Percentiles rank a stretch among this genome's conserved stretches.
These are phyloP conservation scores for Westerdykella aurantiaca DNA, from an alignment of 2,329 filamentous ascomycete species.

Conservation along the genomic window DNA sequence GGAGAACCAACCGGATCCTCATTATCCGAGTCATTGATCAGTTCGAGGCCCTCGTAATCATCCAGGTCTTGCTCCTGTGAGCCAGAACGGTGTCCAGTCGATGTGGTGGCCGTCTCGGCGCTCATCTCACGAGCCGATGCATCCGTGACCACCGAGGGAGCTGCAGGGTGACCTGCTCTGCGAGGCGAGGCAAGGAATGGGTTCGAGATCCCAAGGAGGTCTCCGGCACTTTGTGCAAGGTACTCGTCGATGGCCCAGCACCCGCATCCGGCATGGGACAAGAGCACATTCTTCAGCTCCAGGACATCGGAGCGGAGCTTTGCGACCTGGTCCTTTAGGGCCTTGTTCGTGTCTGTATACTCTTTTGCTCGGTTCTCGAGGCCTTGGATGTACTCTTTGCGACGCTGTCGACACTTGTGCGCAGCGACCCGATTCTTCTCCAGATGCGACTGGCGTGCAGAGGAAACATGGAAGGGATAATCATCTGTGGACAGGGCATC, in stretches of 20 bases:
- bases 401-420: constrained; percentile 68
- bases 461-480: constrained; percentile 30
- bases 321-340: constrained; percentile 29
- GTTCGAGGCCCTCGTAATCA: constrained; percentile 26
- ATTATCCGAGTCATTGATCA: constrained; percentile 27
- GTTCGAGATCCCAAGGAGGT: constrained; percentile 24
- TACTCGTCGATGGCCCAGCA: constrained; percentile 37
- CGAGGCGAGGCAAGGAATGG: constrained; percentile 5
- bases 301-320: constrained; percentile 34
- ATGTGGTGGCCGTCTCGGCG: constrained; percentile 5
- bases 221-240: constrained; percentile 32
- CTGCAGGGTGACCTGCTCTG: constrained; percentile 2
- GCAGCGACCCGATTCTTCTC: constrained; percentile 68
- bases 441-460: constrained; percentile 40
- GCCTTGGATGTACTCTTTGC: constrained; percentile 52
- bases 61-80: constrained; percentile 13
- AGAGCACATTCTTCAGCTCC: constrained; percentile 33
- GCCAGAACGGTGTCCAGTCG: constrained; percentile 9
- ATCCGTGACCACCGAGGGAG: not conserved
- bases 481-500: constrained; percentile 29
- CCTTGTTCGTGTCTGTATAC: constrained; percentile 32
- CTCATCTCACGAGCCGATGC: not conserved
- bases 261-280: constrained; percentile 33
- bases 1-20: constrained; percentile 8
- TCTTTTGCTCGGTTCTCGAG: constrained; percentile 46